Evolutionary conservation across 2,329 filamentous ascomycete genomes (phyloP).

Genomic region (Fusarium musae): DNA sequence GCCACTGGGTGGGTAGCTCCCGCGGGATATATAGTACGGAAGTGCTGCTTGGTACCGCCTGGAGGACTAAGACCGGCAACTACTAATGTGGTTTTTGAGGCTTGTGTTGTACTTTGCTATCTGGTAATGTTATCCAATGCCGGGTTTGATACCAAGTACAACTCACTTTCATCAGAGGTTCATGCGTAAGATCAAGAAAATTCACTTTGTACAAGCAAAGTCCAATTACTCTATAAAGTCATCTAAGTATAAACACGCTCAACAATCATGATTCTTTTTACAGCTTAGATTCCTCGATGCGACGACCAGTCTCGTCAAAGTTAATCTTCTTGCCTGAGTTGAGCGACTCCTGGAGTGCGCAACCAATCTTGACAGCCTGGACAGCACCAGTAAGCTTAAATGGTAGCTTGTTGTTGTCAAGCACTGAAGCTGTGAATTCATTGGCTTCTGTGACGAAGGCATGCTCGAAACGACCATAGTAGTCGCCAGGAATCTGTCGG

Average conservation of each 20-base stretch:
- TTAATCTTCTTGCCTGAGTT: slow-evolving; percentile 66
- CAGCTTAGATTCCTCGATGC: slow-evolving; percentile 38
- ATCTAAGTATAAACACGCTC: neutral
- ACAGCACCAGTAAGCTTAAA: slow-evolving; percentile 69
- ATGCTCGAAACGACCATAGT: slow-evolving; percentile 71
- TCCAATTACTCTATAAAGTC: slow-evolving; percentile 12
- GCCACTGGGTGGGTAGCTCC: neutral
- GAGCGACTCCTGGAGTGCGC: slow-evolving; percentile 68
- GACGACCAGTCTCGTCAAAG: slow-evolving; percentile 62
- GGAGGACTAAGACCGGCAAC: neutral
- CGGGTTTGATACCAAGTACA: neutral
- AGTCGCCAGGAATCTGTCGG: slow-evolving; percentile 69
- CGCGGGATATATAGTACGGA: neutral
- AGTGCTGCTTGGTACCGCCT: neutral
- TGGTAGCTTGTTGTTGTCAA: slow-evolving; percentile 67
- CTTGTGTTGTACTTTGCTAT: neutral
- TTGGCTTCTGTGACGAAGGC: slow-evolving; percentile 73
- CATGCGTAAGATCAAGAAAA: too few species aligned
- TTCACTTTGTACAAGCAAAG: neutral
- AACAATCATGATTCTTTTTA: neutral
- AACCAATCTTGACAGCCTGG: slow-evolving; percentile 70
- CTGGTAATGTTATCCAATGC: neutral
- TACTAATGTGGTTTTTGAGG: neutral
- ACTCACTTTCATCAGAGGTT: too few species aligned
- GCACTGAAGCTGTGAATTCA: slow-evolving; percentile 69